These are phyloP conservation scores for Kluyveromyces starmeri DNA, from an alignment of 805 yeast genomes.

Conservation along the genomic window DNA sequence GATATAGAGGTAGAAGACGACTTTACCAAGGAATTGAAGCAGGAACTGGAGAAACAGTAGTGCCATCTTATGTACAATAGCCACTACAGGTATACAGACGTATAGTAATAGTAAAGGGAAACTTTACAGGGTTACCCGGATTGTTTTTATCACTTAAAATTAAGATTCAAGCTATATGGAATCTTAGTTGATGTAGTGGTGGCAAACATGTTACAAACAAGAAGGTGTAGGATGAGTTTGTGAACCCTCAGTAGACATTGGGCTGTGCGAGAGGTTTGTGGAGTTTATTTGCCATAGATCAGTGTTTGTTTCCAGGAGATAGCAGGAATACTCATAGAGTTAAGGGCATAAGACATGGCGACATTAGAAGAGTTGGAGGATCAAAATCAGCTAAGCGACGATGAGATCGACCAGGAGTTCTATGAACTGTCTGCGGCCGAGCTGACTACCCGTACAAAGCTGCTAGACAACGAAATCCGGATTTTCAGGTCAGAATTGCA, in stretches of 20 bases:
- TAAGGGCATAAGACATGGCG: constrained; percentile 42
- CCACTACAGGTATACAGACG: not conserved
- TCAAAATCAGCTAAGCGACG: constrained; percentile 36
- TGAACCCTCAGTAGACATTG: too few relatives aligned
- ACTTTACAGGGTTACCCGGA: too few relatives aligned
- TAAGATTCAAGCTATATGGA: too few relatives aligned
- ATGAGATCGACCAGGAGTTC: constrained; percentile 75
- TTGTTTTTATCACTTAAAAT: too few relatives aligned
- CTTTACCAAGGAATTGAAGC: constrained; percentile 66
- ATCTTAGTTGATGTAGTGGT: too few relatives aligned
- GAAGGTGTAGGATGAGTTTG: too few relatives aligned
- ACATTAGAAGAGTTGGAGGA: constrained; percentile 76
- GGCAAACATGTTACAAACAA: too few relatives aligned
- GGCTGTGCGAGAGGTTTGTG: too few relatives aligned
- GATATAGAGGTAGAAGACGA: constrained; percentile 91
- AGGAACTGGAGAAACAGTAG: constrained; percentile 29
- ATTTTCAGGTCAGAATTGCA: constrained; percentile 89
- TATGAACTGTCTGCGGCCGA: constrained; percentile 70
- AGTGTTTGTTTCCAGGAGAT: too few relatives aligned
- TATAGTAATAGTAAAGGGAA: too few relatives aligned
- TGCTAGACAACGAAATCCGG: constrained; percentile 90
- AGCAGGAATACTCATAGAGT: not conserved
- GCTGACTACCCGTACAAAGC: constrained; percentile 72
- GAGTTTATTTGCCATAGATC: too few relatives aligned
- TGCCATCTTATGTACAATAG: not conserved